A percentile compares a stretch with the other conserved stretches of the same genome.
phyloP scores from a whole-genome alignment of 768 basidiomycete genomes.

The Lactarius psammicola region DNA sequence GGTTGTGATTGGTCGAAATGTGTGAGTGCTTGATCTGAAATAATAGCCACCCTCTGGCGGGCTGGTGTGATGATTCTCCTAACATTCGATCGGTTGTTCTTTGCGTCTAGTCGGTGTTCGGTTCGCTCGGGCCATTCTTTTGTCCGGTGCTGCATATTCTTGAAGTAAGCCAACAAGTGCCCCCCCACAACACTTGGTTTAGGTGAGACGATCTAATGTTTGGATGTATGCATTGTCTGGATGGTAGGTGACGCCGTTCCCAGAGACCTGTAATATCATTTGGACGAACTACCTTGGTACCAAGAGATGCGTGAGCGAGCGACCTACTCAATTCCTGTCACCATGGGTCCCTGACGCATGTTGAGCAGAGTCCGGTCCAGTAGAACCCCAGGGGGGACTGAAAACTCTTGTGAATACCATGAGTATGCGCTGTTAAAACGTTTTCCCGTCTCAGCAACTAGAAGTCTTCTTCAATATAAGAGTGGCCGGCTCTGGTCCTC shows the following conservation, averaged over 20 bases:
- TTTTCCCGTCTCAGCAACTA: neutral
- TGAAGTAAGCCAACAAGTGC: neutral
- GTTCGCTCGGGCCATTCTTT: neutral
- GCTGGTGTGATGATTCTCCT: neutral
- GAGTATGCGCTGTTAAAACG: neutral
- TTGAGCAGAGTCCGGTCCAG: conserved; percentile 4
- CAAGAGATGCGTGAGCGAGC: conserved; percentile 6
- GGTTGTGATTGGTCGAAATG: neutral
- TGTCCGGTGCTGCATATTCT: conserved; percentile 2
- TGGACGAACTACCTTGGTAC: neutral
- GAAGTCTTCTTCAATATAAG: neutral
- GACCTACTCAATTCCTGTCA: conserved; percentile 1
- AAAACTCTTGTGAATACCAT: neutral
- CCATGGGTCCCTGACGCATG: neutral
- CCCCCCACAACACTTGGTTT: neutral
- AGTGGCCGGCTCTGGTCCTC: neutral
- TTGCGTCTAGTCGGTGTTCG: neutral
- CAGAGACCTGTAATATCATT: neutral
- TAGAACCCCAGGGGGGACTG: neutral
- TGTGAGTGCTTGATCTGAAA: conserved; percentile 11
- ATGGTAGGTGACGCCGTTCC: neutral
- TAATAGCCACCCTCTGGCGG: neutral
- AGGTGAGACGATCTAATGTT: neutral
- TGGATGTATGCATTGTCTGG: neutral
- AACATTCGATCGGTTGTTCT: neutral